phyloP scores from a whole-genome alignment of 164 flowering plant species.

The Akebia trifoliata region DNA sequence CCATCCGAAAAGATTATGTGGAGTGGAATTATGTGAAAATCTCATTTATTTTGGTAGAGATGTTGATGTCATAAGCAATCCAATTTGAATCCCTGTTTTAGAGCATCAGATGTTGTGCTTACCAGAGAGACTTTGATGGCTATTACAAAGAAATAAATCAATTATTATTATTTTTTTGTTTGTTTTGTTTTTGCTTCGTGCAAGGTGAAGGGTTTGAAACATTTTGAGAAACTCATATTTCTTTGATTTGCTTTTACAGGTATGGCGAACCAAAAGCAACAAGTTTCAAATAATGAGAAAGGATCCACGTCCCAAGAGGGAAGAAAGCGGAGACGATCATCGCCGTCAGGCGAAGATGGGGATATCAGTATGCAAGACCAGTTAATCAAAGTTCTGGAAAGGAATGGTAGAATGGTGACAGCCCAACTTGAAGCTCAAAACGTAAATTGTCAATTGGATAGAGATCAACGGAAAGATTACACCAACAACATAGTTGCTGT shows the following conservation, averaged over 20 bases:
- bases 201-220: no score
- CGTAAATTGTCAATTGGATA: conserved; percentile 45
- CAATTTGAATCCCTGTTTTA: no score
- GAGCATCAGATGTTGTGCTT: no score
- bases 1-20: no score
- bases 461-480: conserved; percentile 63
- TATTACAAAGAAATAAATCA: no score
- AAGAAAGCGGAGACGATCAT: conserved; percentile 46
- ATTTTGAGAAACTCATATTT: no score
- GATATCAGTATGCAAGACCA: conserved; percentile 39
- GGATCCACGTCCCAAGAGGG: conserved; percentile 54
- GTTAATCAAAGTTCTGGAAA: conserved; percentile 55
- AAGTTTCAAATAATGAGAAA: conserved; percentile 36
- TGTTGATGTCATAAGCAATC: no score
- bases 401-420: conserved; percentile 52
- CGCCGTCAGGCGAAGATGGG: conserved; percentile 26
- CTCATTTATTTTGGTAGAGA: no score
- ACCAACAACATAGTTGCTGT: conserved; percentile 53
- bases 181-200: no score
- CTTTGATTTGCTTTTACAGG: conserved; percentile 27
- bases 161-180: no score
- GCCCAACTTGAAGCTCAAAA: conserved; percentile 76
- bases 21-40: no score
- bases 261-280: conserved; percentile 34
- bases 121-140: no score